Conservation (phyloP, 2,329 filamentous ascomycete genomes). For the Phialophora expanda region DNA sequence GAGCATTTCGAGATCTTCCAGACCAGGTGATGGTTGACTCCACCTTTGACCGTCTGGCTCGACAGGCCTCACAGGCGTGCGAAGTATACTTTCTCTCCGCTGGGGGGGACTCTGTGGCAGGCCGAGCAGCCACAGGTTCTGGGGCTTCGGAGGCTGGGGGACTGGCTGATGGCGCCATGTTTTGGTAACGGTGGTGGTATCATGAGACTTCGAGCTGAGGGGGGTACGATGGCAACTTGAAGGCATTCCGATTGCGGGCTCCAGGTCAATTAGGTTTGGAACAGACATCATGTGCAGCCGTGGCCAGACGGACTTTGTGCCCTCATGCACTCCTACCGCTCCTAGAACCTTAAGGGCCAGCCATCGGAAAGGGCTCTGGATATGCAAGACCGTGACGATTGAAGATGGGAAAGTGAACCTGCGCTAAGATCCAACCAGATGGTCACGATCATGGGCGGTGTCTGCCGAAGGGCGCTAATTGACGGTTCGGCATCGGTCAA, state of each 20-base stretch:
- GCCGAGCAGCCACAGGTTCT: not conserved
- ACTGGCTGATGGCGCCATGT: slow-evolving; percentile 6
- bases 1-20: not conserved
- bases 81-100: slow-evolving; percentile 25
- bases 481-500: not conserved
- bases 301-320: not conserved
- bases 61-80: slow-evolving; percentile 24
- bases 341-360: not conserved
- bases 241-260: slow-evolving; percentile 10
- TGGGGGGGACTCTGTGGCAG: not conserved
- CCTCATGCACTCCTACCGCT: not conserved
- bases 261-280: slow-evolving; percentile 1
- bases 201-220: not conserved
- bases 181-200: not conserved
- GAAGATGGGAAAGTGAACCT: not conserved
- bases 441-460: not conserved
- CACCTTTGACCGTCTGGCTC: slow-evolving; percentile 24
- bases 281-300: not conserved
- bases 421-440: not conserved
- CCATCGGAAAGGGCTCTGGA: not conserved
- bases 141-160: not conserved
- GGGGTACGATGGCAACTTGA: not conserved
- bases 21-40: not conserved
- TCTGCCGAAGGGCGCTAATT: not conserved
- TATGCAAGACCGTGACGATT: not conserved